Conservation (phyloP, 140 eudicot species). For the Cichorium intybus region DNA sequence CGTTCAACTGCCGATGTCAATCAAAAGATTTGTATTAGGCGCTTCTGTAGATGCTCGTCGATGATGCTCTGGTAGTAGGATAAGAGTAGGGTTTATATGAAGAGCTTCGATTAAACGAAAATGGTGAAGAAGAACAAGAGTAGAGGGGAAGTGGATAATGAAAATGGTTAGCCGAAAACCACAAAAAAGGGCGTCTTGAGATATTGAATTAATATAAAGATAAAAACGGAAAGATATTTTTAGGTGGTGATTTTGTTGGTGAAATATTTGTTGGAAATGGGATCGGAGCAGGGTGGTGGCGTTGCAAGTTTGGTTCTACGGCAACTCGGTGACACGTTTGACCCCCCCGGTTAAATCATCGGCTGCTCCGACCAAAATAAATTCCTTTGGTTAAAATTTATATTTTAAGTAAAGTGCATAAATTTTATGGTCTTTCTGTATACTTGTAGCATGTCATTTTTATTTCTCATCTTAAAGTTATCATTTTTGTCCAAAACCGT, state of each 20-base stretch:
- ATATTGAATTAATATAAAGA: neutral
- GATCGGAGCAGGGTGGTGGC: neutral
- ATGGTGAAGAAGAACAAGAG: constrained; percentile 11
- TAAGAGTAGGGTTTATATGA: constrained; percentile 22
- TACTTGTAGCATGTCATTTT: too few species aligned
- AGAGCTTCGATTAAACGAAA: constrained; percentile 1
- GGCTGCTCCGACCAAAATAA: neutral
- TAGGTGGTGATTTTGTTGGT: constrained; percentile 14
- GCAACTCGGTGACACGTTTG: neutral
- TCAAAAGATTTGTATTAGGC: neutral
- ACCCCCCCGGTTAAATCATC: neutral
- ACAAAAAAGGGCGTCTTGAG: constrained; percentile 2
- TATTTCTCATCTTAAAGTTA: too few species aligned
- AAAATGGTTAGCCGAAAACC: constrained; percentile 13
- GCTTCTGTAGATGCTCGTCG: neutral
- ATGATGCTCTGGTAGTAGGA: neutral
- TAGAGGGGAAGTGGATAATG: constrained; percentile 27
- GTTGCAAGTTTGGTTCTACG: neutral
- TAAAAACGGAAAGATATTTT: neutral
- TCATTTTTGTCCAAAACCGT: too few species aligned
- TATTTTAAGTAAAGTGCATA: too few species aligned
- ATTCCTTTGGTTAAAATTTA: too few species aligned
- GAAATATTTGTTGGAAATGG: constrained; percentile 19
- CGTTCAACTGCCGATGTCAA: neutral
- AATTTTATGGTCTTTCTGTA: too few species aligned